A percentile compares a stretch with the other conserved stretches of the same genome.
phyloP scores from a whole-genome alignment of 805 yeast species.

The Diddensiella santjacobensis region DNA sequence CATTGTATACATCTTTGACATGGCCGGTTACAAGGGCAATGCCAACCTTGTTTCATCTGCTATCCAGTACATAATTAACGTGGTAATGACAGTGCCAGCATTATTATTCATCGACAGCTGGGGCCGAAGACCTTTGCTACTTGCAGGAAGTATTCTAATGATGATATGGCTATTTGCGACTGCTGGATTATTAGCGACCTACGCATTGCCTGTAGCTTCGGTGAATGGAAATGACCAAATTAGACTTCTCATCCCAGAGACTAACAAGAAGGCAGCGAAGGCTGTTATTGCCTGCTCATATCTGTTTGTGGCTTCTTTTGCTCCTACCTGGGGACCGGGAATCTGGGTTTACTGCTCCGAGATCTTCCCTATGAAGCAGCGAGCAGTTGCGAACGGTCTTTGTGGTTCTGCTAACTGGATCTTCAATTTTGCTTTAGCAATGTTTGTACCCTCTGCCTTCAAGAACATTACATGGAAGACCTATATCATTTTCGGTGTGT shows the following conservation, averaged over 20 bases:
- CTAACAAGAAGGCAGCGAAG: constrained; percentile 41
- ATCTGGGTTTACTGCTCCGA: constrained; percentile 67
- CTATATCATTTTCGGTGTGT: constrained; percentile 35
- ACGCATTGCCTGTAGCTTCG: constrained; percentile 17
- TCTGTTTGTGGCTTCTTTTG: constrained; percentile 64
- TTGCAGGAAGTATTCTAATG: constrained; percentile 63
- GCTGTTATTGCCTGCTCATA: constrained; percentile 49
- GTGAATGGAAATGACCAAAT: constrained; percentile 15
- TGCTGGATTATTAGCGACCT: constrained; percentile 42
- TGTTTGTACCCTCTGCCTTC: constrained; percentile 43
- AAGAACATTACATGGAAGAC: constrained; percentile 41
- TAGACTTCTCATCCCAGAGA: constrained; percentile 29
- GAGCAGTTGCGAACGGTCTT: constrained; percentile 58
- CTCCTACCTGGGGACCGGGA: constrained; percentile 54
- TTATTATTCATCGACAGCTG: constrained; percentile 53
- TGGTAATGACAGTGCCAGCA: constrained; percentile 59
- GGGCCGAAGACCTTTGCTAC: constrained; percentile 61
- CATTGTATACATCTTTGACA: constrained; percentile 58
- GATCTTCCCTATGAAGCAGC: constrained; percentile 57
- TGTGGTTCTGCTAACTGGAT: constrained; percentile 65
- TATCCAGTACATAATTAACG: constrained; percentile 54
- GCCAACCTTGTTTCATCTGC: constrained; percentile 52
- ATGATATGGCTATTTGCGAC: constrained; percentile 57
- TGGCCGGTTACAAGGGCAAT: constrained; percentile 56
- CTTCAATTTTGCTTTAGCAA: constrained; percentile 35